These are phyloP conservation scores for Vitis hybrid DNA, from an alignment of 177 flowering plant genomes.

Conservation along the genomic window DNA sequence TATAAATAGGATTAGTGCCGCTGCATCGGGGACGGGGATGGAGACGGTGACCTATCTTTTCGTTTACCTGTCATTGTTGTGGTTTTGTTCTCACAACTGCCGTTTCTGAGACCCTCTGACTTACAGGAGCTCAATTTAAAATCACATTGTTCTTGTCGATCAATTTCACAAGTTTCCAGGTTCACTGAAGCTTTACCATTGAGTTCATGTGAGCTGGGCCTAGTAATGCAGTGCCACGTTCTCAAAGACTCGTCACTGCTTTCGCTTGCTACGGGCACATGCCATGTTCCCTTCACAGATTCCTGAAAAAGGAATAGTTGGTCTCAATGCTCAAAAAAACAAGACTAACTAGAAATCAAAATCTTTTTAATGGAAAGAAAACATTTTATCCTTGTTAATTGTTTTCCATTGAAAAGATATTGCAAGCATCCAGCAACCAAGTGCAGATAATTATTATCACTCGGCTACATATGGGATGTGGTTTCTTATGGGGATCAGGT, in stretches of 20 bases:
- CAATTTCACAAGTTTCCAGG: conserved; percentile 5
- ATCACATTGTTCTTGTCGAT: not conserved
- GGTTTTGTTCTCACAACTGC: conserved; percentile 1
- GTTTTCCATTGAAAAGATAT: no score
- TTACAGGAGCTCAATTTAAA: not conserved
- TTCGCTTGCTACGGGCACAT: conserved; percentile 57
- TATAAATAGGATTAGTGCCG: not conserved
- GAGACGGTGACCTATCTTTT: conserved; percentile 40
- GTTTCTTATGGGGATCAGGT: no score
- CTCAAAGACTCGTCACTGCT: conserved; percentile 37
- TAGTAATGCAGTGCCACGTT: conserved; percentile 71
- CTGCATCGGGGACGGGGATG: not conserved
- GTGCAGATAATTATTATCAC: no score
- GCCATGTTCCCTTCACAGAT: conserved; percentile 83
- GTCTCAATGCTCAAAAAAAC: not conserved
- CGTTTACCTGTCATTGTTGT: conserved; percentile 33
- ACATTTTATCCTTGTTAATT: not conserved
- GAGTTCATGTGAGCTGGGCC: conserved; percentile 23
- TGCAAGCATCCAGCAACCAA: no score
- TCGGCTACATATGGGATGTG: no score
- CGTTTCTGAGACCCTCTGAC: not conserved
- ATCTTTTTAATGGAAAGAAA: not conserved
- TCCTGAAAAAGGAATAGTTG: conserved; percentile 45
- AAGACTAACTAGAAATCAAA: not conserved
- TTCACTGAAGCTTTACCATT: conserved; percentile 4